Base-by-base conservation (phyloP, 2,329 filamentous ascomycete species). In the Claviceps digitariae region DNA sequence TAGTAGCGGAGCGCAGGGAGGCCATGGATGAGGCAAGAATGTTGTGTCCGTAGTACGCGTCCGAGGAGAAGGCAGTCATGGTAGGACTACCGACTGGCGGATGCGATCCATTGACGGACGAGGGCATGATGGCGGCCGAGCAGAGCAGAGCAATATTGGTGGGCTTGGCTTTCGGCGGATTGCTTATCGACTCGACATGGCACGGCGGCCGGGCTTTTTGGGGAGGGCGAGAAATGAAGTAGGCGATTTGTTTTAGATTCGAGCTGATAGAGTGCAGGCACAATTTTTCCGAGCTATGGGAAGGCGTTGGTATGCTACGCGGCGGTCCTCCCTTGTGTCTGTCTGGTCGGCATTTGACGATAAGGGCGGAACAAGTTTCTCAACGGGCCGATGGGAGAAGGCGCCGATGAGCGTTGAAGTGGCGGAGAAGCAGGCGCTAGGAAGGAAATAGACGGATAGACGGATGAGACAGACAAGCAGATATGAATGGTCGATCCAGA, bases 21-120 rank as follows among this genome's bases (percentile, higher is more conserved):
- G 84, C 81, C 61, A 87, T 80, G 56, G 87, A 87, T 54, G 81
- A 79, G 44, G 83, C 80, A 53, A 81, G 71, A 48, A 73, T 69
- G 52, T 82, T 79, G 17, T 46, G 44, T 27, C 44, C 15, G 61
- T 76, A 75, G 61, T 76, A 75, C 60, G 69, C 75, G 61, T 65
- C 63, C 55, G 58, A 59, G 55, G 62, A 62, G 53, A 60, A 61
- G 29, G 62, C 58, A 48, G 66, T 69, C 53, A 60, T 59, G 57
- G 75, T 72, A 57, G 76, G 71, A 61, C 72, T 76, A 61, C 72
- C 59, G 43, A 71, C 69, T 57, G 69, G 65, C 58, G 69, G 68
- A 61, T 70, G 70, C 60, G 71, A 71, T 52, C 70, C 69, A 61
- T 68, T 68, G 62, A 69, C 64, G 57, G 71, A 69, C 54, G 74